Percentiles rank a stretch among this genome's conserved stretches.
These are phyloP conservation scores for Daldinia caldariorum DNA, from an alignment of 495 filamentous ascomycete species.

Conservation along the genomic window DNA sequence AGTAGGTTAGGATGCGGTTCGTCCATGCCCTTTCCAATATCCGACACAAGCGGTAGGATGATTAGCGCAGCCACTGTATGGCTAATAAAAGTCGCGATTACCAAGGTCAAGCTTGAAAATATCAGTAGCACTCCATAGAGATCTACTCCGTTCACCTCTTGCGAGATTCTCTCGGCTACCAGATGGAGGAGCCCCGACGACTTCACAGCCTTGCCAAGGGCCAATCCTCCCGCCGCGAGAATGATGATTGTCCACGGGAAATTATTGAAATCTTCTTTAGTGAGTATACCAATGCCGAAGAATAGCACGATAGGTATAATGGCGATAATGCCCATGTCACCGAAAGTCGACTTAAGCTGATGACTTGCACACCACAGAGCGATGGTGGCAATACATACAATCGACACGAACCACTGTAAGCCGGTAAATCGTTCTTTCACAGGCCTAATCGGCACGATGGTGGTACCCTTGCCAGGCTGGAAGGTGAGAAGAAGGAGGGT, in stretches of 20 bases:
- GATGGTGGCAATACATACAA: constrained; percentile 88
- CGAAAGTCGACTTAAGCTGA: constrained; percentile 85
- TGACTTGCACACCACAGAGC: constrained; percentile 91
- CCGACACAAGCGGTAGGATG: constrained; percentile 86
- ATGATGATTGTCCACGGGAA: constrained; percentile 99
- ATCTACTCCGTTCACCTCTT: constrained; percentile 76
- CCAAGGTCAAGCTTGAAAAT: constrained; percentile 84
- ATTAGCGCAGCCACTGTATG: constrained; percentile 98
- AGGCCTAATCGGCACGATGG: constrained; percentile 89
- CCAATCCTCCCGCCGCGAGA: constrained; percentile 90
- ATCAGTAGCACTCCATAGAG: constrained; percentile 89
- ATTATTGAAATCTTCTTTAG: constrained; percentile 99
- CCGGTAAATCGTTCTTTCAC: constrained; percentile 89
- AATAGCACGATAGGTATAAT: constrained; percentile 96
- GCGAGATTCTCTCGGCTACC: constrained; percentile 79
- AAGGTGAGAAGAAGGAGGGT: constrained; percentile 83
- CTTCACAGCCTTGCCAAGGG: constrained; percentile 93
- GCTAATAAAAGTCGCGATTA: constrained; percentile 97
- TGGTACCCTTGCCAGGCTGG: constrained; percentile 81
- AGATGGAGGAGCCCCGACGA: constrained; percentile 93
- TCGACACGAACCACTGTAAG: constrained; percentile 89
- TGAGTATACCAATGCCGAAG: constrained; percentile 96
- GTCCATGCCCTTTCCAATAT: constrained; percentile 84
- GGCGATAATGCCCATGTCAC: constrained; percentile 98
- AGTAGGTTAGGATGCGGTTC: constrained; percentile 93